A percentile compares a stretch with the other conserved stretches of the same genome.
Evolutionary conservation across 2,329 filamentous ascomycete genomes (phyloP).

Genomic region (Scolecobasidium constrictum): DNA sequence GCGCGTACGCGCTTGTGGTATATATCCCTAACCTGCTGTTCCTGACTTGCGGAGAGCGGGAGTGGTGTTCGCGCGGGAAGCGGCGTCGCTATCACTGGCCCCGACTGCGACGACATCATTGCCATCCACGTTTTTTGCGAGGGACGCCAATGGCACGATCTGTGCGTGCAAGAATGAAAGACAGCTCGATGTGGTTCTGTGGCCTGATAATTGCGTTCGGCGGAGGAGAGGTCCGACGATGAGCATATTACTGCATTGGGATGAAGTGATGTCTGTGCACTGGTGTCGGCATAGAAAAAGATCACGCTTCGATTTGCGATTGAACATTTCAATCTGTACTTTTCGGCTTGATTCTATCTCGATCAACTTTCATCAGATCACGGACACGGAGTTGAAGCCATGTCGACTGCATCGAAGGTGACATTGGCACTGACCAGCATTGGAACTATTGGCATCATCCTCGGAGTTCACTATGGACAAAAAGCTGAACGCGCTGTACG

Average conservation of each 20-base stretch:
- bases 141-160: too few species aligned
- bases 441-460: slow-evolving; percentile 64
- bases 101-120: too few species aligned
- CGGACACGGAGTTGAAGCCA: slow-evolving; percentile 34
- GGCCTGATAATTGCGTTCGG: too few species aligned
- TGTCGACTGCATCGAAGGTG: slow-evolving; percentile 85
- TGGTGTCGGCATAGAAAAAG: too few species aligned
- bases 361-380: neutral
- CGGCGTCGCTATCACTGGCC: slow-evolving; percentile 1
- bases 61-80: slow-evolving; percentile 56
- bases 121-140: too few species aligned
- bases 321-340: neutral
- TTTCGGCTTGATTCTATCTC: neutral
- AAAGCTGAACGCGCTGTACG: slow-evolving; percentile 70
- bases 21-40: slow-evolving; percentile 69
- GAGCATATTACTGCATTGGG: too few species aligned
- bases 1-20: slow-evolving; percentile 70
- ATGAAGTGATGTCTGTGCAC: too few species aligned
- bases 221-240: neutral
- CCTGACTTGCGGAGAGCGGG: slow-evolving; percentile 71
- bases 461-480: slow-evolving; percentile 84
- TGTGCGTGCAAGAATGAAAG: too few species aligned
- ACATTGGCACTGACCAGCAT: slow-evolving; percentile 70
- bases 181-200: too few species aligned
- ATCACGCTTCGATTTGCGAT: too few species aligned